These are phyloP conservation scores for Microcera coccophila DNA, from an alignment of 2,329 filamentous ascomycete species.

Conservation along the genomic window DNA sequence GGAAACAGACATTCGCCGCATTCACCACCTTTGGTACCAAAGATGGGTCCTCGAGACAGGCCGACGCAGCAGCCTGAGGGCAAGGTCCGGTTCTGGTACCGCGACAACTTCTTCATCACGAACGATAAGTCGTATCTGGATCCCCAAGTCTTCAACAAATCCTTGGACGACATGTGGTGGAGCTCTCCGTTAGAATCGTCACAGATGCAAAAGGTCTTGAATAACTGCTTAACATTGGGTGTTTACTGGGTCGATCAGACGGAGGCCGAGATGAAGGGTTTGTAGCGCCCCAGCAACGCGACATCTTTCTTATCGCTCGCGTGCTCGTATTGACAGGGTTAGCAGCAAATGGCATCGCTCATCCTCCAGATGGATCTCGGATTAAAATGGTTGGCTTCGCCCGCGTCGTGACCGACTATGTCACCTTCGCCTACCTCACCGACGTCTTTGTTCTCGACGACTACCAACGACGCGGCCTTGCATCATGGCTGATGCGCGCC, in stretches of 20 bases:
- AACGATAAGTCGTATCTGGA: constrained; percentile 56
- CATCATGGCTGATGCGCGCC: constrained; percentile 60
- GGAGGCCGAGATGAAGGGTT: constrained; percentile 38
- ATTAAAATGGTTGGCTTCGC: constrained; percentile 40
- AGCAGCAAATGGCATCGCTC: constrained; percentile 32
- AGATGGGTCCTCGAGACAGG: constrained; percentile 25
- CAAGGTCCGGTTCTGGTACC: constrained; percentile 44
- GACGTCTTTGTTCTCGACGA: constrained; percentile 62
- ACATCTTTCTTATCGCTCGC: neutral
- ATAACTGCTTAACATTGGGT: constrained; percentile 58
- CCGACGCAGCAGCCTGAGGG: constrained; percentile 30
- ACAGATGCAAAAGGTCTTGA: constrained; percentile 48
- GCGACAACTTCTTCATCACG: constrained; percentile 56
- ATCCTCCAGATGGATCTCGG: constrained; percentile 28
- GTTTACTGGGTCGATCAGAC: constrained; percentile 47
- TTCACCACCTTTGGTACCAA: constrained; percentile 4
- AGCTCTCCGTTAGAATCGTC: constrained; percentile 48
- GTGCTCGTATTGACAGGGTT: constrained; percentile 6
- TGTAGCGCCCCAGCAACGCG: constrained; percentile 21
- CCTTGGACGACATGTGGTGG: constrained; percentile 60
- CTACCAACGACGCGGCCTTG: constrained; percentile 60
- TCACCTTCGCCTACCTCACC: constrained; percentile 64
- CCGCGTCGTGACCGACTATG: constrained; percentile 64
- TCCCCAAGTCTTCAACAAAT: constrained; percentile 50
- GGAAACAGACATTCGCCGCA: neutral